Conservation (phyloP, 1,139 yeast genomes). For the Trichomonascaceae sp. region DNA sequence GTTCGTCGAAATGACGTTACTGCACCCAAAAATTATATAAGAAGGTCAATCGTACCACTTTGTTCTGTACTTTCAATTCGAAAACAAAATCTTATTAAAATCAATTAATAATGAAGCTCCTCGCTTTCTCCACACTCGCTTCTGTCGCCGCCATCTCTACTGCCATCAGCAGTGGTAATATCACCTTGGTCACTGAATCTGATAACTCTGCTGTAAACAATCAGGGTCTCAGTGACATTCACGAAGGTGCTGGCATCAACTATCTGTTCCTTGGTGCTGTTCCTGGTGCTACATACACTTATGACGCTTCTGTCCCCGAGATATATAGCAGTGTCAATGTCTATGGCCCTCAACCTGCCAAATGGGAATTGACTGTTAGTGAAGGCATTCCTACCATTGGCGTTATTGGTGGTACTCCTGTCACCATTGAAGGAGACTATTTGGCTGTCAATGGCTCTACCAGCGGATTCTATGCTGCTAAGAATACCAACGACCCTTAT, state of each 20-base stretch:
- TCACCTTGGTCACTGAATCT: conserved; percentile 3
- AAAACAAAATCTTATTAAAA: neutral
- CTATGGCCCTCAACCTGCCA: neutral
- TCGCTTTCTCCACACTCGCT: conserved; percentile 1
- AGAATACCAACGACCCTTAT: conserved; percentile 42
- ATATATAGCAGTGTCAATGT: conserved; percentile 6
- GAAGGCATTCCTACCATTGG: neutral
- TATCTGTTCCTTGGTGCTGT: conserved; percentile 37
- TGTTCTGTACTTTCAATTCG: neutral
- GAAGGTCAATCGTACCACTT: neutral
- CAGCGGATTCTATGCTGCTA: conserved; percentile 38
- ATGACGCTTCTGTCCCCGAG: conserved; percentile 9
- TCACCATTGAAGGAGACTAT: conserved; percentile 6
- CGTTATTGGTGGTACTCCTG: neutral
- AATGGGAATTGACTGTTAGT: neutral
- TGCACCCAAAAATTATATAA: neutral
- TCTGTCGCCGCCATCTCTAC: conserved; percentile 3
- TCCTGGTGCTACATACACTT: conserved; percentile 13
- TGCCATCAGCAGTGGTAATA: conserved; percentile 6
- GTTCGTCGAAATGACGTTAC: neutral
- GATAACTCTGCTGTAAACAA: neutral
- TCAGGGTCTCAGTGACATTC: conserved; percentile 33
- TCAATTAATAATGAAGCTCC: conserved; percentile 3
- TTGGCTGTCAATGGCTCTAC: conserved; percentile 28
- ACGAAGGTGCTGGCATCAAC: conserved; percentile 55